Base-by-base conservation (phyloP, 306 rosid genomes). In the Corylus americana region DNA sequence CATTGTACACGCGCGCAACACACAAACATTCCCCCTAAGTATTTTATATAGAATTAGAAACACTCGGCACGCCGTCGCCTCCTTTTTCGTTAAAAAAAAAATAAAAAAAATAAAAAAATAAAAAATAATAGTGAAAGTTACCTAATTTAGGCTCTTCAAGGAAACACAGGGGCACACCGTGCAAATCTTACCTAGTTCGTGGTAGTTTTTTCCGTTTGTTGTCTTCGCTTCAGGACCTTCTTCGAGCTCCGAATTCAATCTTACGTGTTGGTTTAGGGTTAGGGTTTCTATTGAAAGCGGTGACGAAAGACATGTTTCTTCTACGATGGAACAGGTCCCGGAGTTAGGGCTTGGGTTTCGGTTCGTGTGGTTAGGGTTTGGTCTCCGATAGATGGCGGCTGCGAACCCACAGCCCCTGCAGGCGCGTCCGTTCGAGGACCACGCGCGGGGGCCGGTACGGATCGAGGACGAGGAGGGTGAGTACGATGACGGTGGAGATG, bases 391-490 rank as follows among this genome's bases (percentile, higher is more conserved):
- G 64, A 92, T 94, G 98, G 90, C 92, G 70, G 88, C 91, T 9
- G 88, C 86, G 57, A 92, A 91, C 80, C 89, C 93, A 44, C 95
- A 86, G 75, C 97, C 95, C 68, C 69, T 90, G 77, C 97, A 85
- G 71, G 87, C 86, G 77, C 89, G 88, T 55, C 91, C 92, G 8
- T 84, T 79, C 74, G 86, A 86, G 87, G 91, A 85, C 48, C 84
- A 81, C 55, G 82, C 77, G 35, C 79, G 22, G 45, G 87, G 74
- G 8, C 80, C 85, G 37, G 39, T 82, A 27, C 81, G 74, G 73
- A 37, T 75, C 7, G 88, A 78, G 8, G 93, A 82, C 3, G 96
- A 90, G 16, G 94, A 84, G 54, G 87, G 55, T 13, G 93, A 91
- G 51, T 87, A 71, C 58, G 94, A 86, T 55, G 89, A 84, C 11